Evolutionary conservation across 352 stramenopile species (phyloP), one percentile per base, ranked within the genome.

Genomic region (Halophytophthora polymorphica): DNA sequence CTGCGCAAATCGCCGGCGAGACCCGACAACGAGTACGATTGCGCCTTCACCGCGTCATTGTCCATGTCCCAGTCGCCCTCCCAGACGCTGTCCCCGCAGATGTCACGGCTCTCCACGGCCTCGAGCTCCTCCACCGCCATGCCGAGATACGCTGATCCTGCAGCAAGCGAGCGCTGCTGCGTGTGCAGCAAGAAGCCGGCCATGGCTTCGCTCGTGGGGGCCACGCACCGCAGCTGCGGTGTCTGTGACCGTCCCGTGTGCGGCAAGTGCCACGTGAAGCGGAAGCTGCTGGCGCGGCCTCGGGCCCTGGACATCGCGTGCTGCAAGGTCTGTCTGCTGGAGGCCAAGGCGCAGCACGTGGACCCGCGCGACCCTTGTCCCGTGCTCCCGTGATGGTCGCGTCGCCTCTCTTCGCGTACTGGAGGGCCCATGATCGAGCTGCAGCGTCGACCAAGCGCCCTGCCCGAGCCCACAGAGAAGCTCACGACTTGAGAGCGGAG

Each of bases 221-320:
- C 53, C 7, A 64, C 58, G 1, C 61, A 66, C 33, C 56, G 57
- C 31, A 64, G 55, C 0, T 87, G 76, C 35, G 65, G 58, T 0
- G 63, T 87, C 10, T 87, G 73, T 54, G 46, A 50, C 0, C 49
- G 53, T 18, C 39, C 53, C 0, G 64, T 73, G 17, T 87, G 76
- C 58, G 66, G 53, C 41, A 79, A 79, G 53, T 87, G 71, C 53
- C 61, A 74, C 33, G 49, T 80, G 13, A 83, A 79, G 33, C 69
- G 66, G 10, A 54, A 45, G 3, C 46, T 85, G 6, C 58, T 87
- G 19, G 58, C 69, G 17, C 46, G 48, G 6, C 69, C 66, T 13
- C 54, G 64, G 31, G 52, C 75, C 7, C 57, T 83, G 15, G 18
- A 52, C 5, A 64, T 85, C 11, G 40, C 62, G 18, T 84, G 73